Evolutionary conservation across 495 filamentous ascomycete genomes (phyloP).

Genomic region (Cryomyces minteri): DNA sequence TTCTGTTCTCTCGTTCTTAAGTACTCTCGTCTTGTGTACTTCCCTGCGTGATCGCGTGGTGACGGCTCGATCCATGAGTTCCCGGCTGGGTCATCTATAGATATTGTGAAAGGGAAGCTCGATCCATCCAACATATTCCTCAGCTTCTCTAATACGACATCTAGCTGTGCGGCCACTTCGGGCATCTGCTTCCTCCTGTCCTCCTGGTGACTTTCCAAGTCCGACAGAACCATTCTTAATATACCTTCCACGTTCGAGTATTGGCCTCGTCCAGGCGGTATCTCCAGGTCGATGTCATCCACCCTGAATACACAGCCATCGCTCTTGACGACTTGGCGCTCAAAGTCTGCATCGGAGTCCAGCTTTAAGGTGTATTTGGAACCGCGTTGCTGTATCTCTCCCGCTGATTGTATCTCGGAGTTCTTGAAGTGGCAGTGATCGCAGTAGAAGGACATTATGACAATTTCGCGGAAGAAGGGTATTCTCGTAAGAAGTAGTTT

Average conservation of each 20-base stretch:
- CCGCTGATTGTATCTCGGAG: conserved; percentile 80
- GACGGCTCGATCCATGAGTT: conserved; percentile 95
- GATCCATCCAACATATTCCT: conserved; percentile 53
- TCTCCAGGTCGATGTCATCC: conserved; percentile 75
- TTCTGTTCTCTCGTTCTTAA: conserved; percentile 71
- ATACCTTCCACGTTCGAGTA: conserved; percentile 87
- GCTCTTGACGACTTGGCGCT: conserved; percentile 78
- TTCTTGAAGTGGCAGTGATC: conserved; percentile 73
- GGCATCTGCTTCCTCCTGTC: conserved; percentile 52
- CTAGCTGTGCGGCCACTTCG: conserved; percentile 58
- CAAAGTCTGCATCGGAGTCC: conserved; percentile 48
- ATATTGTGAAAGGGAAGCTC: conserved; percentile 72
- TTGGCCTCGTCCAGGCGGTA: conserved; percentile 73
- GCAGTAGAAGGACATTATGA: conserved; percentile 92
- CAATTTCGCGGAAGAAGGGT: conserved; percentile 89
- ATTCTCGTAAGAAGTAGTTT: conserved; percentile 76
- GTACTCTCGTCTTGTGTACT: conserved; percentile 71
- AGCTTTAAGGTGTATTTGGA: conserved; percentile 59
- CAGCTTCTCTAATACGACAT: conserved; percentile 48
- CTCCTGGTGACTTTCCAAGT: conserved; percentile 57
- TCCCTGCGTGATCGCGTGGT: conserved; percentile 42
- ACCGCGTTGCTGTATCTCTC: conserved; percentile 77
- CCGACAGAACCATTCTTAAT: conserved; percentile 52
- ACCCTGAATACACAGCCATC: conserved; percentile 69
- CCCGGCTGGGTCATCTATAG: conserved; percentile 79